A percentile compares a stretch with the other conserved stretches of the same genome.
Evolutionary conservation across 2,329 filamentous ascomycete species (phyloP).

Genomic region (Epichloe gansuensis): DNA sequence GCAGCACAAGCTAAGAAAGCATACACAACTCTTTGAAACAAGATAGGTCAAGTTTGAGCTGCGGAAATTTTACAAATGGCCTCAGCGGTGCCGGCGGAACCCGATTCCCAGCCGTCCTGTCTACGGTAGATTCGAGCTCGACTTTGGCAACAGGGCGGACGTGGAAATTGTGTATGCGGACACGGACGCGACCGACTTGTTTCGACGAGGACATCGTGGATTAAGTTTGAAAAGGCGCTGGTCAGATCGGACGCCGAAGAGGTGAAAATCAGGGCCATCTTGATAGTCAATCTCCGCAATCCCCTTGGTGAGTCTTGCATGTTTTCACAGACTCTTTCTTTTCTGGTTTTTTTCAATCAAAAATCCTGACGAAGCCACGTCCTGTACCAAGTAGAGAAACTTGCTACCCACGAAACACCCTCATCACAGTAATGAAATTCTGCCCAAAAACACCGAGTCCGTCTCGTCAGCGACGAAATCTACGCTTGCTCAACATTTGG

Average conservation of each 20-base stretch:
- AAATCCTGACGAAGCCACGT: neutral
- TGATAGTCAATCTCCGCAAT: conserved; percentile 42
- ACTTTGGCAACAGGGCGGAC: conserved; percentile 30
- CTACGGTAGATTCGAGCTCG: conserved; percentile 37
- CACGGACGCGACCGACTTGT: conserved; percentile 26
- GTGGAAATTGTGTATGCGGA: conserved; percentile 32
- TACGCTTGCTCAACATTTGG: conserved; percentile 40
- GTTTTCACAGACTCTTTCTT: neutral
- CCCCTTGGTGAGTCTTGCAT: conserved; percentile 28
- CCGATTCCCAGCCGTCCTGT: conserved; percentile 24
- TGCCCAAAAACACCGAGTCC: conserved; percentile 35
- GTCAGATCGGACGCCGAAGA: conserved; percentile 22
- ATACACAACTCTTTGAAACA: no score
- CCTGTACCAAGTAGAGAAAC: conserved; percentile 11
- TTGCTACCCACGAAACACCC: conserved; percentile 30
- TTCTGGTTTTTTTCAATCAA: neutral
- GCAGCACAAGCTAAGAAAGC: no score
- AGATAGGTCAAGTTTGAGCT: conserved; percentile 16
- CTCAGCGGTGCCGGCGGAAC: conserved; percentile 23
- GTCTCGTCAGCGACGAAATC: conserved; percentile 46
- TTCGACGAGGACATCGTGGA: conserved; percentile 31
- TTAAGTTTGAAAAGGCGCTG: conserved; percentile 31
- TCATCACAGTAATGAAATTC: conserved; percentile 32
- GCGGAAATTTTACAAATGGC: conserved; percentile 23
- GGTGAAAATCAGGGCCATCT: conserved; percentile 29